Evolutionary conservation across 257 asterid species (phyloP).

Genomic region (Thymus quinquecostatus): DNA sequence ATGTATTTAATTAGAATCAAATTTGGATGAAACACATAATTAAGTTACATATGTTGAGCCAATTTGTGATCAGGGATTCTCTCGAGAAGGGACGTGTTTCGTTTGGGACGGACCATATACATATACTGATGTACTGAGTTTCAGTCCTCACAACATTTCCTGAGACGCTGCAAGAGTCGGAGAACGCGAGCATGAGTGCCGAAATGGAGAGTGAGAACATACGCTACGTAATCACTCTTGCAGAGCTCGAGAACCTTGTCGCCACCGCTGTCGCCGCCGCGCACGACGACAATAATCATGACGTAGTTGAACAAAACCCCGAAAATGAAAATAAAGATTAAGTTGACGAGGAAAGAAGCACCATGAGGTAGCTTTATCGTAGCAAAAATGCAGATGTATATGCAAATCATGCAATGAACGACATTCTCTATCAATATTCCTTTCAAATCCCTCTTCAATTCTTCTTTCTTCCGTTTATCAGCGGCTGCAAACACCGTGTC

Average conservation of each 20-base stretch:
- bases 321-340: too few relatives aligned
- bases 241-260: not conserved
- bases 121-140: too few relatives aligned
- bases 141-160: too few relatives aligned
- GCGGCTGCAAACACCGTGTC: too few relatives aligned
- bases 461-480: not conserved
- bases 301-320: not conserved
- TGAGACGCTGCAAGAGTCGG: not conserved
- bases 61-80: too few relatives aligned
- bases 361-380: not conserved
- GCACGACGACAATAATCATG: not conserved
- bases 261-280: not conserved
- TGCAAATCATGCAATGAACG: not conserved
- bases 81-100: too few relatives aligned
- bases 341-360: not conserved
- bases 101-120: too few relatives aligned
- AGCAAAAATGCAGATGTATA: not conserved
- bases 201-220: not conserved
- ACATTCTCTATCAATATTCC: not conserved
- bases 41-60: too few relatives aligned
- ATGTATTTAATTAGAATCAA: too few relatives aligned
- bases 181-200: not conserved
- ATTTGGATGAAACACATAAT: too few relatives aligned
- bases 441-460: not conserved
- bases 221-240: not conserved